These are phyloP conservation scores for Cupressus sempervirens DNA, from an alignment of 75 land plant species.

Conservation along the genomic window DNA sequence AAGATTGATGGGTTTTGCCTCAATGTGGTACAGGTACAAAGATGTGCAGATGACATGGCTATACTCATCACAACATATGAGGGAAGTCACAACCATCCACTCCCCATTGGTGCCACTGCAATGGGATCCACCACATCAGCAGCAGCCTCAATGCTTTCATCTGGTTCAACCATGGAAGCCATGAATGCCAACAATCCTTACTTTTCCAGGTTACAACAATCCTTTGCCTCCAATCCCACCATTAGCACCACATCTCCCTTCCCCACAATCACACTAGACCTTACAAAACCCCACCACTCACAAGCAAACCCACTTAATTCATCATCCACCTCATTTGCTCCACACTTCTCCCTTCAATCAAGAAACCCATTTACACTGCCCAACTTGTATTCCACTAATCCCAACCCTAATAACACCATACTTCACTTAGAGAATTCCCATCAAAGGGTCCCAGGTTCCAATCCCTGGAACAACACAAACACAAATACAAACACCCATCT, in stretches of 20 bases:
- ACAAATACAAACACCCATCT: neutral
- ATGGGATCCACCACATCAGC: constrained; percentile 97
- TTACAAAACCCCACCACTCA: constrained; percentile 31
- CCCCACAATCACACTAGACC: constrained; percentile 74
- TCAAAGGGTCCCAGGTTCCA: constrained; percentile 5
- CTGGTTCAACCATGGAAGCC: constrained; percentile 37
- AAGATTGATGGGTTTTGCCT: too few species aligned
- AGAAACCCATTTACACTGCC: neutral
- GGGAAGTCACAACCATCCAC: constrained; percentile 88
- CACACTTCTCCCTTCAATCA: constrained; percentile 12
- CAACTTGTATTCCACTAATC: neutral
- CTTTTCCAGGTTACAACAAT: neutral
- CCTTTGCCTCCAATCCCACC: constrained; percentile 27
- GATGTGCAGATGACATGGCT: constrained; percentile 87
- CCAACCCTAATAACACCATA: neutral
- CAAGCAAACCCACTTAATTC: neutral
- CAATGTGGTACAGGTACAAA: constrained; percentile 57
- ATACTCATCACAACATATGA: constrained; percentile 95
- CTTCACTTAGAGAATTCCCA: neutral
- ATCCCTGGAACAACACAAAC: neutral
- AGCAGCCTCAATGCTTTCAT: constrained; percentile 77
- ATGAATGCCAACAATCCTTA: constrained; percentile 5
- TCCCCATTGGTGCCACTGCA: constrained; percentile 81
- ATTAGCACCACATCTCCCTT: constrained; percentile 30
- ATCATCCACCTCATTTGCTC: neutral